Evolutionary conservation across 2,329 filamentous ascomycete genomes (phyloP), one percentile per base, ranked within the genome.

Genomic region (Epichloe coenophiala): DNA sequence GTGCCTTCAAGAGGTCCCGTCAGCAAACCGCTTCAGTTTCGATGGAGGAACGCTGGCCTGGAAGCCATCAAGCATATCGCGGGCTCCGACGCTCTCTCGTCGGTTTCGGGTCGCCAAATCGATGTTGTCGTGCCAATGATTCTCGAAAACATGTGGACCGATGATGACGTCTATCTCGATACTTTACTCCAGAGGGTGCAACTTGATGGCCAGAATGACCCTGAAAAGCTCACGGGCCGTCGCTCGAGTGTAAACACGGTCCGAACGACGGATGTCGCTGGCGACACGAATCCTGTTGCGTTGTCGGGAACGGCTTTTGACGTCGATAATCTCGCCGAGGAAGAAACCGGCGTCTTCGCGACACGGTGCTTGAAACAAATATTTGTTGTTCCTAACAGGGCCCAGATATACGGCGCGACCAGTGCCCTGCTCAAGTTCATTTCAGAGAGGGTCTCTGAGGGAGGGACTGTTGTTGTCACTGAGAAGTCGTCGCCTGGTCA

Each of bases 281-380:
- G 72, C 47, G 79, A 83, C 41, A 77, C 81, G 5, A 86, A 86
- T 54, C 77, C 77, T 5, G 77, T 86, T 42, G 85, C 86, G 23
- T 78, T 88, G n/a, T 80, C 85, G 1, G 87, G 84, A 50, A 88
- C 88, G 0, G 86, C 87, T 1, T 84, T 84, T 23, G 91, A 96
- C 62, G 88, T 88, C 27, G 93, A 97, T 67, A 88, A 84, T 64
- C 71, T 93, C 53, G 90, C 88, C 2, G 90, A 97, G 66, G 84
- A 95, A 68, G 86, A 94, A 61, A 88, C 89, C 15, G 86, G 86
- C 31, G 74, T 94, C 7, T 72, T 94, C 55, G 91, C 93, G 4
- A 74, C 95, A 58, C 84, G 89, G 59, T 94, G 89, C 62, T 71
- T 98, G 50, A 87, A 91, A 67, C 83, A 85, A 59, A 86, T 96